These are phyloP conservation scores for Hypoxylon perforatum DNA, from an alignment of 495 filamentous ascomycete species.

Conservation along the genomic window DNA sequence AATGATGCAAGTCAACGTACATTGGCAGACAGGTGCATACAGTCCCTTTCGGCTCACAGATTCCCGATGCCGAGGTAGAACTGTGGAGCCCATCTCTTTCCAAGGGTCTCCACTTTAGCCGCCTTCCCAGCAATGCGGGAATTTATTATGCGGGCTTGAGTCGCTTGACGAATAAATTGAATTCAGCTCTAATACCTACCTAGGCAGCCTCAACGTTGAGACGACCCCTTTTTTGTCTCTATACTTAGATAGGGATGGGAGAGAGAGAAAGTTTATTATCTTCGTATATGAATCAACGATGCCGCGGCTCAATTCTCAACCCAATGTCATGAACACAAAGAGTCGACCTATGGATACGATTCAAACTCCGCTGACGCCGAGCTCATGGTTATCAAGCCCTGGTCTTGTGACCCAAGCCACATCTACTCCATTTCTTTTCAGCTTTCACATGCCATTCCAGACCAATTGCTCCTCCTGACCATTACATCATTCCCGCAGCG, in stretches of 20 bases:
- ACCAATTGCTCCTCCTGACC: neutral
- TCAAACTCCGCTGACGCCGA: too few relatives aligned
- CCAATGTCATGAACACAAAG: too few relatives aligned
- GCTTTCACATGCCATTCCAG: slow-evolving; percentile 32
- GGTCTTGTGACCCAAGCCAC: slow-evolving; percentile 22
- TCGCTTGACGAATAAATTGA: too few relatives aligned
- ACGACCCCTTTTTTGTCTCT: neutral
- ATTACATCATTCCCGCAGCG: slow-evolving; percentile 29
- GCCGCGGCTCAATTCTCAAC: too few relatives aligned
- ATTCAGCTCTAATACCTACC: neutral
- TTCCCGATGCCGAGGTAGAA: slow-evolving; percentile 47
- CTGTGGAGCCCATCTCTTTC: slow-evolving; percentile 1
- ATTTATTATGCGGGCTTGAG: slow-evolving; percentile 15
- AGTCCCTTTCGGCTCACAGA: slow-evolving; percentile 31
- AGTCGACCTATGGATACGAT: too few relatives aligned
- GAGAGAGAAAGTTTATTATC: too few relatives aligned
- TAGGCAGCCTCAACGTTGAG: neutral
- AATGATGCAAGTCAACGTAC: neutral
- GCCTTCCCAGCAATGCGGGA: slow-evolving; percentile 22
- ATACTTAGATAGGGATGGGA: too few relatives aligned
- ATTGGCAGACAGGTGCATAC: too few relatives aligned
- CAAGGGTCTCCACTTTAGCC: neutral
- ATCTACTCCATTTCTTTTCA: neutral
- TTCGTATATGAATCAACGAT: too few relatives aligned
- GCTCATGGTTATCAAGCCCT: neutral